Base-by-base conservation (phyloP, 2,329 filamentous ascomycete genomes). In the Raffaelea ambrosiae region DNA sequence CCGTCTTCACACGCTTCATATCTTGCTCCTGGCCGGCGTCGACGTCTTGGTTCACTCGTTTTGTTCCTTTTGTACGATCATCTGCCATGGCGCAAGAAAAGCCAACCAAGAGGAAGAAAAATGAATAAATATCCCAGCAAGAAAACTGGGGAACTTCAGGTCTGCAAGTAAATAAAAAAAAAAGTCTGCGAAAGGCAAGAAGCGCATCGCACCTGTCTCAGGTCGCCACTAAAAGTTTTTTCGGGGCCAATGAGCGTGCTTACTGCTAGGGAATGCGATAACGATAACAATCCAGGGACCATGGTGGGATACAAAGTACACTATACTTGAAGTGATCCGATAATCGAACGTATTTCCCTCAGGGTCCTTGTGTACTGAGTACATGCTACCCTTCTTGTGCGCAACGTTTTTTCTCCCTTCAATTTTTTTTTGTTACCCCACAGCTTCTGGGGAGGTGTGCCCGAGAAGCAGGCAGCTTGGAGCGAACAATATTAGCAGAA, bases 1-100 rank as follows among this genome's bases (percentile, higher is more conserved):
- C 51, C 11, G 47, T 48, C 53, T 59, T 65, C 38, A 56, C 50
- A 21, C 63, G 57, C 56, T 64, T 64, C 43, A 58, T 58, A 29
- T 59, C 16, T 7, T 20, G 26, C 31, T 38, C 40, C 21, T n/a
- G 4, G 43, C 40, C 35, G 21, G 19, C 29, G 43, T 43, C 39
- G 5, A 16, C 3, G 9, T 36, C 47, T 13, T 18, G 4, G 19
- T 18, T 21, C 5, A 19, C 35, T n/a, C 43, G 26, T 39, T 49
- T 49, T 26, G 40, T 29, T 16, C 41, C 23, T 33, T 29, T 29
- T 4, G 18, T 5, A 5, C 26, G 7, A 13, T 7, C 26, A n/a
- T 41, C 29, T 26, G 48, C 47, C 52, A 54, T 54, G 21, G 19
- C 47, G 26, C 35, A 41, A 43, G 31, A 43, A 16, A 33, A 31